Conservation (phyloP, 2,329 filamentous ascomycete genomes). For the Fusarium xyrophilum region DNA sequence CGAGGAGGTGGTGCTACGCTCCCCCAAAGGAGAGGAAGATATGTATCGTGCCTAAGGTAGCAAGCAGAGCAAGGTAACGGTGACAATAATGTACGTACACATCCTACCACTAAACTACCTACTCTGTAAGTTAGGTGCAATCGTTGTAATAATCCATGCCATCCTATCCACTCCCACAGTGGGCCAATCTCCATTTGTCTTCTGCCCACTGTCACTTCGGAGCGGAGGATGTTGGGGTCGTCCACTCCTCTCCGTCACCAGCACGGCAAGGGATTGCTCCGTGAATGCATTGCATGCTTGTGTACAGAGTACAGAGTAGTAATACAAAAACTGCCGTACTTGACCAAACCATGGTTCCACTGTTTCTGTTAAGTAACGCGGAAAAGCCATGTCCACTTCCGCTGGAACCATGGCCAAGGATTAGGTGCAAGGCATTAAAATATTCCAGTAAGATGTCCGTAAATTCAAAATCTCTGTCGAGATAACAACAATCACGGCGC, state of each 20-base stretch:
- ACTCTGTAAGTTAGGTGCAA: neutral
- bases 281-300: neutral
- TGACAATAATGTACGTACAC: neutral
- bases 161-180: neutral
- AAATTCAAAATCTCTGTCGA: neutral
- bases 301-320: too few species aligned
- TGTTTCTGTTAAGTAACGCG: neutral
- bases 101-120: neutral
- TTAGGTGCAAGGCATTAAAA: neutral
- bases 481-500: neutral
- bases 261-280: conserved; percentile 4
- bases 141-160: neutral
- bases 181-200: conserved; percentile 8
- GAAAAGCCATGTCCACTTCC: neutral
- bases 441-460: neutral
- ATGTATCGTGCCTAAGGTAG: neutral
- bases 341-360: neutral
- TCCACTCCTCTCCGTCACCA: conserved; percentile 7
- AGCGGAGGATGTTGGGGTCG: neutral
- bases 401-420: neutral
- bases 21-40: neutral
- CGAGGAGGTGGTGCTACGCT: neutral
- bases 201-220: neutral
- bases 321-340: conserved; percentile 11
- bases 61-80: too few species aligned